These are phyloP conservation scores for Pestalotiopsis fici DNA, from an alignment of 2,329 filamentous ascomycete genomes.

Conservation along the genomic window DNA sequence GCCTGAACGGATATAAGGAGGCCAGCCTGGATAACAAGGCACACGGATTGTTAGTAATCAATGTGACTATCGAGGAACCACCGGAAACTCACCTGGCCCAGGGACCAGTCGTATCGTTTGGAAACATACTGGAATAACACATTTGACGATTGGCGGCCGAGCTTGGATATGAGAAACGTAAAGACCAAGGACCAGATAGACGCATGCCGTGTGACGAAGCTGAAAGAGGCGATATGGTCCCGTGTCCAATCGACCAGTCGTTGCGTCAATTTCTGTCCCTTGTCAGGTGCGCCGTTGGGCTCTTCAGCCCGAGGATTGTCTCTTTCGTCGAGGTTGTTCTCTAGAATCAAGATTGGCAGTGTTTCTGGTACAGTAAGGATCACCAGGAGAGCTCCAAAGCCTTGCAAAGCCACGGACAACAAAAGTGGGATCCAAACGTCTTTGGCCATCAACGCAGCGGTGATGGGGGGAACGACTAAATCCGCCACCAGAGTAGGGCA, in stretches of 20 bases:
- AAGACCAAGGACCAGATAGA: background rate
- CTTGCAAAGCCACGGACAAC: background rate
- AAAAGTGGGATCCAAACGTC: background rate
- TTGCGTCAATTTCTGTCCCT: background rate
- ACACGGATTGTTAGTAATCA: background rate
- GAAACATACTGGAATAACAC: conserved; percentile 3
- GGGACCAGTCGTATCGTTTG: conserved; percentile 3
- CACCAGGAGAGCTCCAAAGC: background rate
- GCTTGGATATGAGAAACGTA: conserved; percentile 2
- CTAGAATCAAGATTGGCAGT: background rate
- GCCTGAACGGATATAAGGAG: background rate
- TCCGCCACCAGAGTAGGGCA: background rate
- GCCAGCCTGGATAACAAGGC: background rate
- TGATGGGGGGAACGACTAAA: background rate
- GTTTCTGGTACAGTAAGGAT: background rate
- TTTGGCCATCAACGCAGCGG: background rate
- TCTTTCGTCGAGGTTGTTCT: background rate
- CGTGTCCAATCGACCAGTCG: background rate
- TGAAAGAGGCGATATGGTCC: background rate
- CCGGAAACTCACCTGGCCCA: background rate
- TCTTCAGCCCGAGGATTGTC: background rate
- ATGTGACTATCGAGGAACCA: background rate
- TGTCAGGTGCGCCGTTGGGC: too few relatives aligned
- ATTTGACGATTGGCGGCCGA: background rate
- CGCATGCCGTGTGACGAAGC: background rate